A percentile compares a stretch with the other conserved stretches of the same genome.
Evolutionary conservation across 805 yeast genomes (phyloP).

Genomic region (Henningerozyma blattae): DNA sequence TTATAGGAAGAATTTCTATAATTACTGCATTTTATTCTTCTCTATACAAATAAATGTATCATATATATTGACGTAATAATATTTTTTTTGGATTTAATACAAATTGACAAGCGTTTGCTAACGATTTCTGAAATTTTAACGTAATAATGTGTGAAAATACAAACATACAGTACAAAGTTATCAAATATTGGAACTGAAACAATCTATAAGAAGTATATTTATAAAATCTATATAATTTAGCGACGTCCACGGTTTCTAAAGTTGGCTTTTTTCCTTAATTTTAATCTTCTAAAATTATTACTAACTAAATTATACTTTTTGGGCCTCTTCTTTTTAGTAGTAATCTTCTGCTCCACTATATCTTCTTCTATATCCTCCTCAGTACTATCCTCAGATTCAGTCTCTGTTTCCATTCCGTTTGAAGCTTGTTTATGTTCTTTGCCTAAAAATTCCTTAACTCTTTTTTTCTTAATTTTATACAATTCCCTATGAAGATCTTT

Average conservation of each 20-base stretch:
- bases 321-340: conserved; percentile 7
- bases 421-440: conserved; percentile 1
- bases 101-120: too few relatives aligned
- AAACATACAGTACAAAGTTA: too few relatives aligned
- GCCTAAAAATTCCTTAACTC: conserved; percentile 10
- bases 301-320: conserved; percentile 27
- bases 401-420: neutral
- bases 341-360: neutral
- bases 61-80: too few relatives aligned
- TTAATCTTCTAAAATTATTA: conserved; percentile 40
- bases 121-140: too few relatives aligned
- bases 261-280: conserved; percentile 26
- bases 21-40: neutral
- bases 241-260: neutral
- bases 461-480: conserved; percentile 14
- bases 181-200: too few relatives aligned
- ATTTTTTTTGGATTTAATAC: too few relatives aligned
- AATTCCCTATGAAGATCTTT: conserved; percentile 16
- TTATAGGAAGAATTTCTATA: too few relatives aligned
- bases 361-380: conserved; percentile 7
- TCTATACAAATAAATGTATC: neutral
- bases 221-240: too few relatives aligned
- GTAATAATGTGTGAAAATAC: too few relatives aligned
- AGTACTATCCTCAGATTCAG: conserved; percentile 5
- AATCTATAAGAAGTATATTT: too few relatives aligned